These are phyloP conservation scores for Neurospora sp. DNA, from an alignment of 495 filamentous ascomycete species.

Conservation along the genomic window DNA sequence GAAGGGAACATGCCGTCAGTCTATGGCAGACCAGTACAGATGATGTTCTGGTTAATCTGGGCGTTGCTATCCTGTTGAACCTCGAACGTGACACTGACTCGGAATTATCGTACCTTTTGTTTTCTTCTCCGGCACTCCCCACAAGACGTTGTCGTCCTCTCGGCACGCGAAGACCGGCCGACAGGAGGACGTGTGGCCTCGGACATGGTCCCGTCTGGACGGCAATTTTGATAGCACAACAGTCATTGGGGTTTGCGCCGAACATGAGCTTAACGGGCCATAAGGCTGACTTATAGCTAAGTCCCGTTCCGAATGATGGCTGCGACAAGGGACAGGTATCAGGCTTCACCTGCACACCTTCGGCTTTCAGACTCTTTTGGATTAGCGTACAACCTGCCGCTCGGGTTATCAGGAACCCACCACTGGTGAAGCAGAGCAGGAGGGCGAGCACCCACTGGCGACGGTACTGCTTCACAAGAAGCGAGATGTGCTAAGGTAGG, in stretches of 20 bases:
- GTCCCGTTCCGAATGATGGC: conserved; percentile 6
- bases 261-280: conserved; percentile 2
- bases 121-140: conserved; percentile 30
- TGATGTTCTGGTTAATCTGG: background rate
- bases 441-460: background rate
- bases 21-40: background rate
- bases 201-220: conserved; percentile 19
- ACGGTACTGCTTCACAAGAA: background rate
- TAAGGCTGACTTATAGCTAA: conserved; percentile 28
- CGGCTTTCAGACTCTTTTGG: conserved; percentile 19
- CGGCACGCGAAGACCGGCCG: conserved; percentile 19
- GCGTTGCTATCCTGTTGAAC: background rate
- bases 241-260: conserved; percentile 1
- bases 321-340: conserved; percentile 5
- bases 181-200: conserved; percentile 18
- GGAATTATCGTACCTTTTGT: conserved; percentile 22
- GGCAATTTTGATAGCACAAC: background rate
- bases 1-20: background rate
- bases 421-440: background rate
- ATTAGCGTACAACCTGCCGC: conserved; percentile 17
- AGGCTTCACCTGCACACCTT: conserved; percentile 19
- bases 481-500: background rate
- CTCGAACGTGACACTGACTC: background rate
- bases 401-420: background rate
- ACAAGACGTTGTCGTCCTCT: conserved; percentile 30